Percentiles rank a stretch among this genome's conserved stretches.
Evolutionary conservation across 345 rosid species (phyloP).

Genomic region (Salix koriyanagi): DNA sequence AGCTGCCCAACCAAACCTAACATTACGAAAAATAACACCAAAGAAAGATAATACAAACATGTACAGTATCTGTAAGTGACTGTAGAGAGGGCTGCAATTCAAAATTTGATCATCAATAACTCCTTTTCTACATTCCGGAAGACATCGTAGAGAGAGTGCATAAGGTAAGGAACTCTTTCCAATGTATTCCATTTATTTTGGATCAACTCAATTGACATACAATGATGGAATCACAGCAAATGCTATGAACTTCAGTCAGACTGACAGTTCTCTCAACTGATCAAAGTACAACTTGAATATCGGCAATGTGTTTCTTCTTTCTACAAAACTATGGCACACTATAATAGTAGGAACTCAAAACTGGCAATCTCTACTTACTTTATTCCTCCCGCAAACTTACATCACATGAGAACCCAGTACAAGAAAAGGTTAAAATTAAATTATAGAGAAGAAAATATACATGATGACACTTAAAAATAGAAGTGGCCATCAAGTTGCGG

Average conservation of each 20-base stretch:
- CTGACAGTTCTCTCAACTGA: not conserved
- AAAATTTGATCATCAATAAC: not conserved
- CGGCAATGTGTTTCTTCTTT: not conserved
- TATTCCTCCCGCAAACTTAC: slow-evolving; percentile 6
- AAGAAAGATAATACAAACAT: not conserved
- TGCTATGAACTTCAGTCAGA: not conserved
- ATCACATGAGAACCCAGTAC: not conserved
- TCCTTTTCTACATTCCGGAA: not conserved
- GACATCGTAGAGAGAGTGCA: not conserved
- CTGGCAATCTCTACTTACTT: slow-evolving; percentile 3
- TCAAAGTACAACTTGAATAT: not conserved
- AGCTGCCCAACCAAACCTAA: not conserved
- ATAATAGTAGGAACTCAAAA: slow-evolving; percentile 13
- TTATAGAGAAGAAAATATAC: not conserved
- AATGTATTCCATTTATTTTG: not conserved
- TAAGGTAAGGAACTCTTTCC: not conserved
- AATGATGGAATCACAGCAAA: not conserved
- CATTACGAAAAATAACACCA: not conserved
- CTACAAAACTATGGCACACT: slow-evolving; percentile 11
- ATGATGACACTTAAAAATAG: slow-evolving; percentile 14
- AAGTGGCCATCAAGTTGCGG: slow-evolving; percentile 16
- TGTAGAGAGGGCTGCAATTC: not conserved
- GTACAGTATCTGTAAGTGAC: not conserved
- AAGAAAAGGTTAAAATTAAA: not conserved
- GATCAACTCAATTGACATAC: not conserved